Base-by-base conservation (phyloP, 1,284 basidiomycete genomes). In the Melampsora americana region DNA sequence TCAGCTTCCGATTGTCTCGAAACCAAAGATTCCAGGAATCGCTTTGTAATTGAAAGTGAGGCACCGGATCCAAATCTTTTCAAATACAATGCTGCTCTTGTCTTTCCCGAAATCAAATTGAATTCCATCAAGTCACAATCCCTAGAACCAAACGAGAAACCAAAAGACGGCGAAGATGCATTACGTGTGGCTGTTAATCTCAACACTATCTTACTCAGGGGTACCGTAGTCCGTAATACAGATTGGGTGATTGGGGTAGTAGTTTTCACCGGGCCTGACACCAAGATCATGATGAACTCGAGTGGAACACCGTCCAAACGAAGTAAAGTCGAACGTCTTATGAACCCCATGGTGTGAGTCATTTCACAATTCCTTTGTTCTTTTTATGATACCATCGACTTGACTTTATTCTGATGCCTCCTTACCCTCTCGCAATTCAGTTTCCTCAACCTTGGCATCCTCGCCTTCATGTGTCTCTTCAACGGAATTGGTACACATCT, bases 41-140 rank as follows among this genome's bases (percentile, higher is more conserved):
- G 80, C 48, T 91, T 97, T 82, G 84, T 86, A 18, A 84, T 99
- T 78, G 91, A 97, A 46, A 89, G 90, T 77, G 95, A 98, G 80
- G 87, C 90, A 4, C 92, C 95, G 14, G 92, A 96, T 79, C 90
- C 88, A 75, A 94, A 95, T 85, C 93, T 99, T 92, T 98, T 95
- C 86, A 90, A 88, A 81, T 86, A 97, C 67, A 91, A 92, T 82
- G 95, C 92, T 26, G 88, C 92, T 1, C 88, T 94, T 48, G 85
- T 88, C 26, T 84, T 87, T 18, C 83, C 85, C 16, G 86, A 87
- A 23, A 79, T 79, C 23, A 77, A 78, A 32, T 1, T 66, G 5
- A 80, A 75, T 59, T 82, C 83, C 56, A 80, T 81, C 39, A 6
- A 16, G 78, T 77, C 7, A n/a, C 59, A 28, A 44, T 44, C 9